phyloP scores from a whole-genome alignment of 495 filamentous ascomycete species.

The Terfezia boudieri region DNA sequence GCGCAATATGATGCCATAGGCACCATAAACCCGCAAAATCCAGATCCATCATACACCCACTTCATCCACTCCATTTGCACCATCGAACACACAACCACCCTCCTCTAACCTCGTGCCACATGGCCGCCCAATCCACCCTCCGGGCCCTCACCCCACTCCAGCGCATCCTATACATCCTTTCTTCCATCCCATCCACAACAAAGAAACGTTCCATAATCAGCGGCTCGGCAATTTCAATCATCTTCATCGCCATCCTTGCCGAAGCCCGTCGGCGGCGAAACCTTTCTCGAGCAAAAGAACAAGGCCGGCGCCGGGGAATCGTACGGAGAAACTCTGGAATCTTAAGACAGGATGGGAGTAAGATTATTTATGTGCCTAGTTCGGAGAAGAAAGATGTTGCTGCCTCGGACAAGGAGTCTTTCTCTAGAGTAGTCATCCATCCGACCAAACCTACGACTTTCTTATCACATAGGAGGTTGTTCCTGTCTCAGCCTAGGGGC shows the following conservation, averaged over 20 bases:
- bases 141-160: constrained; percentile 44
- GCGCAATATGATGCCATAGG: too few relatives aligned
- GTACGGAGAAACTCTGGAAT: constrained; percentile 82
- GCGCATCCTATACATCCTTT: constrained; percentile 42
- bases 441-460: constrained; percentile 89
- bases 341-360: constrained; percentile 56
- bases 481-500: constrained; percentile 28
- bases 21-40: too few relatives aligned
- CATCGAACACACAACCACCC: constrained; percentile 32
- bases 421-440: constrained; percentile 75
- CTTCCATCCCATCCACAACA: constrained; percentile 34
- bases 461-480: constrained; percentile 83
- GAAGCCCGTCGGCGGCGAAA: constrained; percentile 59
- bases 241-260: constrained; percentile 52
- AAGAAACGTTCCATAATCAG: constrained; percentile 41
- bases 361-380: constrained; percentile 75
- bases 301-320: constrained; percentile 53
- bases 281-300: constrained; percentile 44
- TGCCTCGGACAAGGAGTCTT: constrained; percentile 43
- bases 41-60: too few relatives aligned
- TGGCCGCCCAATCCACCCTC: constrained; percentile 77
- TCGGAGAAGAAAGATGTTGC: not conserved
- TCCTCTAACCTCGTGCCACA: constrained; percentile 19
- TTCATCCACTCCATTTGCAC: constrained; percentile 27
- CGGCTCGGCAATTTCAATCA: constrained; percentile 45